Evolutionary conservation across 768 basidiomycete species (phyloP), one percentile per base, ranked within the genome.

Genomic region (Russula virescens): DNA sequence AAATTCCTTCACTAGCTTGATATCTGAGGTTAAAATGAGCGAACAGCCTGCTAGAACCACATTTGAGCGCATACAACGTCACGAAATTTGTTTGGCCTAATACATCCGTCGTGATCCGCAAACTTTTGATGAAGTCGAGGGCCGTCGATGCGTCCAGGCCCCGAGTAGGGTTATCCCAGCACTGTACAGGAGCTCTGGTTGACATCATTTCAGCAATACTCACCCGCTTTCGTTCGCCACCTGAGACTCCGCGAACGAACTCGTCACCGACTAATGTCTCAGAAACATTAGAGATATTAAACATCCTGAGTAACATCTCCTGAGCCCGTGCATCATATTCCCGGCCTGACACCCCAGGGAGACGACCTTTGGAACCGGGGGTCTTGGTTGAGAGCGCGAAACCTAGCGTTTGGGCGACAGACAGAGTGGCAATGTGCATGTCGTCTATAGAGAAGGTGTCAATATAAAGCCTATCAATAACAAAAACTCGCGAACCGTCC

Each of bases 181-280:
- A 85, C 67, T 91, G 86, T 8, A 92, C 81, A 40, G 86, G 85
- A 13, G 89, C 89, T 55, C 89, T 84, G 2, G 87, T 88, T 1
- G 89, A 81, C 83, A 91, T 86, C 82, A 90, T 91, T 74, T 94
- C 92, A 13, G 88, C 87, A 68, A 94, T 94, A 61, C 86, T 86
- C 18, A 94, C 79, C 63, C 84, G 83, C 72, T 94, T 94, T 55
- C 86, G 80, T 69, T 91, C 89, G 21, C 89, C 89, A 47, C 90
- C 89, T 0, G 85, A 87, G 16, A 91, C 83, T 25, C 89, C 88
- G 18, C 87, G 87, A 10, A 96, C 86, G 68, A 89, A 91, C 63
- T 90, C 92, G 70, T 94, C 86, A 0, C 94, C 94, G 45, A 96
- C 86, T 0, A 89, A 83, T 5, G 93, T 95, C 59, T 81, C 76